A percentile compares a stretch with the other conserved stretches of the same genome.
Evolutionary conservation across 768 basidiomycete species (phyloP).

Genomic region (Fomitopsis serialis): DNA sequence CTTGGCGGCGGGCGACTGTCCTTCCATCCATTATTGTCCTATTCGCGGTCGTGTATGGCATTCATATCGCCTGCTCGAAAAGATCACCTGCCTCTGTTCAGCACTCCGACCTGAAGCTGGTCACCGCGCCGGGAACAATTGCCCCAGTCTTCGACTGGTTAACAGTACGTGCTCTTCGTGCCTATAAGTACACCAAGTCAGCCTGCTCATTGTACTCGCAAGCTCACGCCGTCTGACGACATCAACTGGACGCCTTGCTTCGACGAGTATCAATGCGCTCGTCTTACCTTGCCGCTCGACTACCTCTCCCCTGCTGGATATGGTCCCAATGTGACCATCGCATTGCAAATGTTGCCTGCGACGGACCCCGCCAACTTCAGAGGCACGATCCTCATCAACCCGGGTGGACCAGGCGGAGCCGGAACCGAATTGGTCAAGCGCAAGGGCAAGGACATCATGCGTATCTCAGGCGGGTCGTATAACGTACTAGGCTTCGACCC

Average conservation of each 20-base stretch:
- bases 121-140: too few species aligned
- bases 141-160: slow-evolving; percentile 1
- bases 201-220: neutral
- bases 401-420: slow-evolving; percentile 8
- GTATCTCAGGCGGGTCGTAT: slow-evolving; percentile 11
- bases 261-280: slow-evolving; percentile 8
- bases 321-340: slow-evolving; percentile 6
- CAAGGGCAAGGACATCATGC: slow-evolving; percentile 3
- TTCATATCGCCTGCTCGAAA: too few species aligned
- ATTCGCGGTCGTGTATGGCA: too few species aligned
- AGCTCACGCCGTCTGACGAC: slow-evolving; percentile 4
- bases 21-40: too few species aligned
- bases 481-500: slow-evolving; percentile 18
- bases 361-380: neutral
- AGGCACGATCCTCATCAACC: slow-evolving; percentile 10
- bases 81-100: too few species aligned
- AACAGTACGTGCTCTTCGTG: neutral
- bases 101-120: too few species aligned
- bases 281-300: slow-evolving; percentile 9
- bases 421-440: slow-evolving; percentile 7
- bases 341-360: slow-evolving; percentile 7
- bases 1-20: too few species aligned
- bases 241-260: slow-evolving; percentile 12
- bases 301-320: neutral
- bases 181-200: neutral